These are phyloP conservation scores for Drosera capensis DNA, from an alignment of 148 eudicot species.

Conservation along the genomic window DNA sequence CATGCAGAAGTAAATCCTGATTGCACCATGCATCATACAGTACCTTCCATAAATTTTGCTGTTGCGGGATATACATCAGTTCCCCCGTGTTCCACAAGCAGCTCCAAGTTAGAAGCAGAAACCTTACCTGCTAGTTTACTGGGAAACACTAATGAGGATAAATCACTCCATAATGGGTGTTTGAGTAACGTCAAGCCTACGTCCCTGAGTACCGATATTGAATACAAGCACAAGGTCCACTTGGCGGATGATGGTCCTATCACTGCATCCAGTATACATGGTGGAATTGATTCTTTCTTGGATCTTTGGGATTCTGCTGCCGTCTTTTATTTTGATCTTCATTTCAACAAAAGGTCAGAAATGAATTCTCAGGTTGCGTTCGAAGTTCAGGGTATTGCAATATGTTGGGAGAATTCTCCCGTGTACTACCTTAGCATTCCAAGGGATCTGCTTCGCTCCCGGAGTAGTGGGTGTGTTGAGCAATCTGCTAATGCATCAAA, in stretches of 20 bases:
- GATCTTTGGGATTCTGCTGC: slow-evolving; percentile 56
- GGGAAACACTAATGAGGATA: slow-evolving; percentile 11
- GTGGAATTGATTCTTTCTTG: slow-evolving; percentile 67
- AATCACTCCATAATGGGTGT: slow-evolving; percentile 7
- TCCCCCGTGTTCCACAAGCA: slow-evolving; percentile 5
- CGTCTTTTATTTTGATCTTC: slow-evolving; percentile 74
- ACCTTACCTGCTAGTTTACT: slow-evolving; percentile 3
- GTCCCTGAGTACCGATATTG: slow-evolving; percentile 12
- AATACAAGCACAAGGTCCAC: slow-evolving; percentile 9
- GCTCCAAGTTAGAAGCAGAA: slow-evolving; percentile 8
- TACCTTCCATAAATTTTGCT: slow-evolving; percentile 12
- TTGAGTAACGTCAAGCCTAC: slow-evolving; percentile 9
- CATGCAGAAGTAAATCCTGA: slow-evolving; percentile 15
- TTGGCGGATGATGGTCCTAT: slow-evolving; percentile 48
- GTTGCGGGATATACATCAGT: slow-evolving; percentile 11
- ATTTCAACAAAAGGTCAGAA: slow-evolving; percentile 64
- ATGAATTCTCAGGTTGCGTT: slow-evolving; percentile 32
- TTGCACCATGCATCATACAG: slow-evolving; percentile 9
- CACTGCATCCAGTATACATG: slow-evolving; percentile 38
- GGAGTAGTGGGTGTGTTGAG: slow-evolving; percentile 10
- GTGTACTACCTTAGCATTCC: slow-evolving; percentile 75
- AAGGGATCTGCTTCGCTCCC: slow-evolving; percentile 47
- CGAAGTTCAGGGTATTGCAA: slow-evolving; percentile 78
- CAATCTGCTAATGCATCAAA: slow-evolving; percentile 12
- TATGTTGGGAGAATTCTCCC: slow-evolving; percentile 84